phyloP scores from a whole-genome alignment of 2,329 filamentous ascomycete genomes.

The Talaromyces sp. region DNA sequence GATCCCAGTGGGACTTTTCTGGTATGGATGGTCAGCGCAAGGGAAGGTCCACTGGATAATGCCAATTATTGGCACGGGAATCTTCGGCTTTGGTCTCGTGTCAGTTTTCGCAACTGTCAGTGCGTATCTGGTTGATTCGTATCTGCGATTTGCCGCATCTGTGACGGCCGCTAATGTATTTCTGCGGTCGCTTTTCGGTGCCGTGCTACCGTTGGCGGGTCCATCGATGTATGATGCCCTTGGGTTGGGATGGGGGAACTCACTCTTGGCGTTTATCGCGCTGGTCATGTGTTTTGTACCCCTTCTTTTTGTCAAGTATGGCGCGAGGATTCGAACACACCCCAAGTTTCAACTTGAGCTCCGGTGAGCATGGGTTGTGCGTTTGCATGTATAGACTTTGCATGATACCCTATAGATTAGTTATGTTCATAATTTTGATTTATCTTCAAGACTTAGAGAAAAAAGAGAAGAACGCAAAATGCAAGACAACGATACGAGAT shows the following conservation, averaged over 20 bases:
- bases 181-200: conserved; percentile 59
- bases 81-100: conserved; percentile 60
- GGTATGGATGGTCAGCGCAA: conserved; percentile 63
- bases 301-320: conserved; percentile 39
- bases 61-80: conserved; percentile 61
- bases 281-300: conserved; percentile 51
- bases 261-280: conserved; percentile 59
- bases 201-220: conserved; percentile 64
- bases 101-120: conserved; percentile 50
- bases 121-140: conserved; percentile 64
- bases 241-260: conserved; percentile 56
- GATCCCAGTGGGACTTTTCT: conserved; percentile 59
- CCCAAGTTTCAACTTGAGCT: conserved; percentile 3
- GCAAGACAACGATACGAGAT: not conserved
- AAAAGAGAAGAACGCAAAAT: no score
- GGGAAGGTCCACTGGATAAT: conserved; percentile 60
- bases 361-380: not conserved
- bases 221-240: conserved; percentile 52
- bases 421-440: not conserved
- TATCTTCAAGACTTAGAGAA: no score
- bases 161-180: conserved; percentile 61
- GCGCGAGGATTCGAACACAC: conserved; percentile 35
- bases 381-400: not conserved
- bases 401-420: conserved; percentile 1
- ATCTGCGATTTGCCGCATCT: conserved; percentile 51